Evolutionary conservation across 805 yeast genomes (phyloP), one percentile per base, ranked within the genome.

Genomic region (Ogataea salicorniae): DNA sequence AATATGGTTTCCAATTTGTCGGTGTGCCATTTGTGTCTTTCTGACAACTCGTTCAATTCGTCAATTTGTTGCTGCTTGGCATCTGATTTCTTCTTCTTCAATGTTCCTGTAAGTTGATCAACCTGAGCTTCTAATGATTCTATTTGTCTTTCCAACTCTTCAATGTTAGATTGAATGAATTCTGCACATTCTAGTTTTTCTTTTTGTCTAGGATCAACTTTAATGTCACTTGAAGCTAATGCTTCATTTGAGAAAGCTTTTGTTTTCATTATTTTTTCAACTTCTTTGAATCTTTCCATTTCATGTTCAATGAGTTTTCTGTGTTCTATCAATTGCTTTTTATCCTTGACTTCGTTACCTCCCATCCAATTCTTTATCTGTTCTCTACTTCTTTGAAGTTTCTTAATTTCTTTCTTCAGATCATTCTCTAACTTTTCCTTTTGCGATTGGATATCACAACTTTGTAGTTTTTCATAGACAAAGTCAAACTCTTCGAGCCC

Each of bases 231-330:
- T 9, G 63, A 59, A 43, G 86, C 88, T 53, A 92, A 74, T 0
- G 97, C 97, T 67, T 94, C 98, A 61, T 88, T 89, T 33, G 94
- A 83, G 64, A 87, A 92, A 45, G 96, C 97, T 67, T 92, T 92
- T 36, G 95, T 89, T 70, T 92, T 92, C 79, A 88, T 84, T 53
- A 84, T 81, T 69, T 90, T 88, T 68, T 92, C 99, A 57, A 92
- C 88, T 47, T 89, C 92, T 65, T 94, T 94, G 70, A 92, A 94
- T 58, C 90, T 79, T 67, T 92, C 99, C 99, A 92, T 92, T 51
- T 94, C 94, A 53, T 72, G 71, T 59, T 80, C 84, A 54, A 86
- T 86, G 44, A 80, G 62, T 57, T 76, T 72, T 52, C 94, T 74
- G 60, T 90, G 86, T 59, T 92, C 97, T 48, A 84, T 73, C 53